These are phyloP conservation scores for Picochlorum sp. DNA, from an alignment of 139 green algal genomes.

Conservation along the genomic window DNA sequence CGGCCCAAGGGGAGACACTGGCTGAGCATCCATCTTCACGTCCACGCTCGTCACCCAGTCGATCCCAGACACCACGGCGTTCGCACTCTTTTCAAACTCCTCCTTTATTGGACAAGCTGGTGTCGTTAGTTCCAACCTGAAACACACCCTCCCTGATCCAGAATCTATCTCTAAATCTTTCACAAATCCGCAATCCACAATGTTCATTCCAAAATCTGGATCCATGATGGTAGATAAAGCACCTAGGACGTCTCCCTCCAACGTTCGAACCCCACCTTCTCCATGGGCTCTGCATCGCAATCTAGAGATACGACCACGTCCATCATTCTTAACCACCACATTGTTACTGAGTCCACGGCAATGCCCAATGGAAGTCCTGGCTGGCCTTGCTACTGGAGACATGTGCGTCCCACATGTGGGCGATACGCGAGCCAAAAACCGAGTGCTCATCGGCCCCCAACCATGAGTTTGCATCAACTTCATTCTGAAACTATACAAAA, in stretches of 20 bases:
- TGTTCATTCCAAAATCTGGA: slow-evolving; percentile 93
- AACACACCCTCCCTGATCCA: slow-evolving; percentile 18
- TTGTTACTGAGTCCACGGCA: too few relatives aligned
- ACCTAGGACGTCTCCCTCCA: slow-evolving; percentile 55
- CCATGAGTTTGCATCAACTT: too few relatives aligned
- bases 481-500: too few relatives aligned
- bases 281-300: too few relatives aligned
- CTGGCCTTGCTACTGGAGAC: too few relatives aligned
- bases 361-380: too few relatives aligned
- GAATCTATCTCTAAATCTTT: slow-evolving; percentile 67
- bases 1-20: slow-evolving; percentile 51
- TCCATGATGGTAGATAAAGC: slow-evolving; percentile 85
- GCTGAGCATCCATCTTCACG: slow-evolving; percentile 77
- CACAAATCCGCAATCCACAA: slow-evolving; percentile 95
- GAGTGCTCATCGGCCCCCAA: too few relatives aligned
- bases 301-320: too few relatives aligned
- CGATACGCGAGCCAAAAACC: too few relatives aligned
- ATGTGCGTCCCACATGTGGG: too few relatives aligned
- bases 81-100: slow-evolving; percentile 65
- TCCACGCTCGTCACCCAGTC: slow-evolving; percentile 58
- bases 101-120: slow-evolving; percentile 97
- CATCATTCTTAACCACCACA: too few relatives aligned
- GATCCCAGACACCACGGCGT: slow-evolving; percentile 30
- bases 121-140: slow-evolving; percentile 92
- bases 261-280: neutral